Evolutionary conservation across 345 rosid genomes (phyloP).

Genomic region (Turnera subulata): DNA sequence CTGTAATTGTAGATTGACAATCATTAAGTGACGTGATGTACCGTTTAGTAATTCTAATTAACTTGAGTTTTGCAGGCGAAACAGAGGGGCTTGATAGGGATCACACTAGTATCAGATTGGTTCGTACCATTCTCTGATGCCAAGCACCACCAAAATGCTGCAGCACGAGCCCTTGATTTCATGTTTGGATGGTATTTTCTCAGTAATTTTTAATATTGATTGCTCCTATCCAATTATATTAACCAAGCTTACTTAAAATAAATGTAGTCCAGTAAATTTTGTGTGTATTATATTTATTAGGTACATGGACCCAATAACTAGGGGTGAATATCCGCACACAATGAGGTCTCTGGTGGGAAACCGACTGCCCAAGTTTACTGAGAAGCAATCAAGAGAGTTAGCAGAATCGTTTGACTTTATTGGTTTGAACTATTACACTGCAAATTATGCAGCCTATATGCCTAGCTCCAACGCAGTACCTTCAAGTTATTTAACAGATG

Average conservation of each 20-base stretch:
- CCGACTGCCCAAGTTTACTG: slow-evolving; percentile 12
- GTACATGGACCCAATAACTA: slow-evolving; percentile 44
- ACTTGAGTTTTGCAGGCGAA: slow-evolving; percentile 13
- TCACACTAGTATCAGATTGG: slow-evolving; percentile 23
- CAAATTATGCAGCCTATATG: background rate
- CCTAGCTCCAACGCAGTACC: background rate
- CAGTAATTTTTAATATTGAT: too few species aligned
- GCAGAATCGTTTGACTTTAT: slow-evolving; percentile 15
- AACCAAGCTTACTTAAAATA: too few species aligned
- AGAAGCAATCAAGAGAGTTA: slow-evolving; percentile 1
- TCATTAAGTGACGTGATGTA: too few species aligned
- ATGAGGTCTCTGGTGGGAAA: slow-evolving; percentile 9
- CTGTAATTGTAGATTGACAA: too few species aligned
- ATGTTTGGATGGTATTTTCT: slow-evolving; percentile 18
- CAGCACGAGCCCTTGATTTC: slow-evolving; percentile 15
- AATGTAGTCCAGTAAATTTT: too few species aligned
- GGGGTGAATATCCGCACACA: slow-evolving; percentile 38
- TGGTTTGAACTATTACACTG: slow-evolving; percentile 14
- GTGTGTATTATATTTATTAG: slow-evolving; percentile 8
- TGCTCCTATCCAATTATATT: too few species aligned
- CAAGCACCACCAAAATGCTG: slow-evolving; percentile 6
- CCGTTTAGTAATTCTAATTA: too few species aligned
- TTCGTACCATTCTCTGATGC: slow-evolving; percentile 23
- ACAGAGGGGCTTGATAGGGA: slow-evolving; percentile 39
- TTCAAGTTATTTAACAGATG: slow-evolving; percentile 5